Base-by-base conservation (phyloP, 768 basidiomycete genomes). In the Guyanaporus albipodus region DNA sequence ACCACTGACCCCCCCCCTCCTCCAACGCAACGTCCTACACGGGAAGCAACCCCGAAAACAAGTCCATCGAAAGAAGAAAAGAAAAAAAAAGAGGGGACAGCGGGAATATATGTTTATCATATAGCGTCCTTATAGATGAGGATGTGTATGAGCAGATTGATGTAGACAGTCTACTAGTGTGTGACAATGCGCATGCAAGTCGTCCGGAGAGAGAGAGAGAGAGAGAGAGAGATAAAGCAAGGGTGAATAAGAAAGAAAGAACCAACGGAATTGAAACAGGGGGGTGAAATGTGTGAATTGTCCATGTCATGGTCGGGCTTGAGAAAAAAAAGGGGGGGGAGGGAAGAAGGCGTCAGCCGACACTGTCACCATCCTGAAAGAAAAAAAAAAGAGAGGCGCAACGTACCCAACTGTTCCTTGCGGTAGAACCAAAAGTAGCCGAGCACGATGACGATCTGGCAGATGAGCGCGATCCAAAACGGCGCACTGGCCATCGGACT, bases 401-500 rank as follows among this genome's bases (percentile, higher is more conserved):
- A 39, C 86, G 42, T 63, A 87, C 87, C 68, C 50, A 95, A 79
- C 65, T 95, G 92, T 69, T 95, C 92, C 71, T 91, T 92, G 67
- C 92, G 83, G 70, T 94, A 95, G 80, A 95, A 94, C 89, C 89
- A 89, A 74, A 93, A 92, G 72, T 95, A 95, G 18, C 92, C 92
- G 50, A 84, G 67, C 48, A 94, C 90, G 60, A 95, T 91, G 55
- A 92, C 66, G 44, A 95, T 60, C 63, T 91, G 89, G 63, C 82
- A 87, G 7, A 81, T 57, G 45, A 89, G 71, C 37, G 89, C 90
- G 41, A 93, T 68, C 92, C 92, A 95, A 75, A 95, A 95, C 36
- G 87, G 76, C 44, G 89, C 83, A 14, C 78, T 73, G 17, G 85
- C 87, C 79, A 91, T 83, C 18, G 89, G 89, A 57, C 89, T 91